phyloP scores from a whole-genome alignment of 768 basidiomycete genomes.

The Rubroboletus satanas region DNA sequence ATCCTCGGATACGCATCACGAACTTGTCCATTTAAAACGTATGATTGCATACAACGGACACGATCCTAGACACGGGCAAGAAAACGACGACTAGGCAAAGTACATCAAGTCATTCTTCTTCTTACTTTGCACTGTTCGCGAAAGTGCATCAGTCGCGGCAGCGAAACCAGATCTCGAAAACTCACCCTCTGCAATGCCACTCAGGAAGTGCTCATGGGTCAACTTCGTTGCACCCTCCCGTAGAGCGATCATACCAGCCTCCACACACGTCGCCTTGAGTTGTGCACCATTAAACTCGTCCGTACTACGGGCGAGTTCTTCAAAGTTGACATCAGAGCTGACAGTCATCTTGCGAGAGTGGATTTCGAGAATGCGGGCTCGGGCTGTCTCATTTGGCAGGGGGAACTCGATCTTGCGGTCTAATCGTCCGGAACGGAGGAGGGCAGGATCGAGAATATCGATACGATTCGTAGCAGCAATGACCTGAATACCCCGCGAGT shows the following conservation, averaged over 20 bases:
- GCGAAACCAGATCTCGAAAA: slow-evolving; percentile 2
- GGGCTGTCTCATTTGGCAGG: slow-evolving; percentile 92
- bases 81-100: slow-evolving; percentile 60
- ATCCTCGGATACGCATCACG: neutral
- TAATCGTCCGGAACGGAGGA: slow-evolving; percentile 96
- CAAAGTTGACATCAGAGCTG: slow-evolving; percentile 87
- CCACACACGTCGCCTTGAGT: slow-evolving; percentile 96
- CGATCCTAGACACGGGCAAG: neutral
- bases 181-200: slow-evolving; percentile 83
- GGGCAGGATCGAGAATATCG: slow-evolving; percentile 95
- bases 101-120: slow-evolving; percentile 99
- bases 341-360: slow-evolving; percentile 96
- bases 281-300: slow-evolving; percentile 99
- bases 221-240: slow-evolving; percentile 88
- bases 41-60: slow-evolving; percentile 9
- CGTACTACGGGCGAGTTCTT: slow-evolving; percentile 92
- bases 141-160: slow-evolving; percentile 23
- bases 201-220: slow-evolving; percentile 93
- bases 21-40: neutral
- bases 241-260: slow-evolving; percentile 98
- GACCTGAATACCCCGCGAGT: slow-evolving; percentile 51
- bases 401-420: slow-evolving; percentile 99
- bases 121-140: slow-evolving; percentile 85
- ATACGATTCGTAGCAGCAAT: slow-evolving; percentile 99
- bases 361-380: slow-evolving; percentile 93